phyloP scores from a whole-genome alignment of 805 yeast genomes.

The Candida ponderosae region DNA sequence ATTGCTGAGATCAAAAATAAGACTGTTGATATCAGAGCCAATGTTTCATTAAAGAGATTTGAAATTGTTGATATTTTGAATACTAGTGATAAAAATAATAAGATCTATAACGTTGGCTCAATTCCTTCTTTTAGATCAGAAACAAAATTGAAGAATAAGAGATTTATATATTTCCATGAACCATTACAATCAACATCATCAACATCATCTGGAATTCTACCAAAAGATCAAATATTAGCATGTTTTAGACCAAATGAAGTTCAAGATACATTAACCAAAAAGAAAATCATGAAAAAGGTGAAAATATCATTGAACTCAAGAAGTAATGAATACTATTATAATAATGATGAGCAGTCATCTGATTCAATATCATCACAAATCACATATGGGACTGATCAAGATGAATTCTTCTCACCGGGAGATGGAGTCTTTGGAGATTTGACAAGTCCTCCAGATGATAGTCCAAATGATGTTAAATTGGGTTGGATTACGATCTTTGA shows the following conservation, averaged over 20 bases:
- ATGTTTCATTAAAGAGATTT: conserved; percentile 19
- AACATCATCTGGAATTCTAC: conserved; percentile 2
- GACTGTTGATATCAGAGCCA: conserved; percentile 1
- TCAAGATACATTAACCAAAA: conserved; percentile 34
- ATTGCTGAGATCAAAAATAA: conserved; percentile 3
- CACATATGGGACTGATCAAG: neutral
- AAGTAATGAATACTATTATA: conserved; percentile 1
- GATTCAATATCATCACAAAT: neutral
- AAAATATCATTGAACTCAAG: conserved; percentile 14
- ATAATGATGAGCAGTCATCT: conserved; percentile 1
- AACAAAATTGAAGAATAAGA: conserved; percentile 16
- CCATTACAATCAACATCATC: neutral
- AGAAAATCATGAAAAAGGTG: conserved; percentile 28
- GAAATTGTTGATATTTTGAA: conserved; percentile 21
- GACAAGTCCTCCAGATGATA: conserved; percentile 47
- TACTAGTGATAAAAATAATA: conserved; percentile 18
- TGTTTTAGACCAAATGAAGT: conserved; percentile 23
- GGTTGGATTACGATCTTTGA: conserved; percentile 65
- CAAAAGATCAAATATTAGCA: conserved; percentile 26
- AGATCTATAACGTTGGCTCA: conserved; percentile 28
- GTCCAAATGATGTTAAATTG: conserved; percentile 49
- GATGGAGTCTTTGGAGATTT: conserved; percentile 40
- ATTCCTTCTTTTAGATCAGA: conserved; percentile 30
- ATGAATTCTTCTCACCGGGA: conserved; percentile 27
- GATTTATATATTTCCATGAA: conserved; percentile 22